A percentile compares a stretch with the other conserved stretches of the same genome.
Conservation (phyloP, 2,329 filamentous ascomycete genomes). For the Fonsecaea multimorphosa region DNA sequence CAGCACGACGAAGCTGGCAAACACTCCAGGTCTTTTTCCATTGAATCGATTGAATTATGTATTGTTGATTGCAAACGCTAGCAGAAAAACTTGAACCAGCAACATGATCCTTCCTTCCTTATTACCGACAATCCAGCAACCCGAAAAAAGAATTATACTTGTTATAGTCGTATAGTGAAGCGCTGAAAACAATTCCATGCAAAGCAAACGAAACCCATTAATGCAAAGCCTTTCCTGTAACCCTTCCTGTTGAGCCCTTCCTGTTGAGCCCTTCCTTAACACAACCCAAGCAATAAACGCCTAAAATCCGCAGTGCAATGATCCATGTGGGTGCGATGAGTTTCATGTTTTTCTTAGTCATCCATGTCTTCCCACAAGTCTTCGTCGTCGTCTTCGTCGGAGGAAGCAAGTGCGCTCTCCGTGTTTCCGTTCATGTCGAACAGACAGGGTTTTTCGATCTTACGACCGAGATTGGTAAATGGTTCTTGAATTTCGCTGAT, state of each 20-base stretch:
- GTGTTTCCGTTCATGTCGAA: slow-evolving; percentile 22
- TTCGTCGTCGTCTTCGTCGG: slow-evolving; percentile 32
- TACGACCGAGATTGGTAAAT: slow-evolving; percentile 8
- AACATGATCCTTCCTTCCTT: slow-evolving; percentile 1
- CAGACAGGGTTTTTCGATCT: slow-evolving; percentile 28
- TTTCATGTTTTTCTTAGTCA: no score
- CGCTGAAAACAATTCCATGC: not conserved
- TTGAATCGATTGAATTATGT: not conserved
- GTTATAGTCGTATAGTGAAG: not conserved
- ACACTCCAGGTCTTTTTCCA: not conserved
- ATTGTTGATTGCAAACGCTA: slow-evolving; percentile 1
- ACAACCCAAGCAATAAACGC: not conserved
- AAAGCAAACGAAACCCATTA: no score
- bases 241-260: no score
- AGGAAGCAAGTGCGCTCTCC: slow-evolving; percentile 35
- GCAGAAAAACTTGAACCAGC: not conserved
- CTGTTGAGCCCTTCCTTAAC: not conserved
- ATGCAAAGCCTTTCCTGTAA: no score
- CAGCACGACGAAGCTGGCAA: not conserved
- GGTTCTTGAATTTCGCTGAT: slow-evolving; percentile 30
- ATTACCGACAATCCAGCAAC: not conserved
- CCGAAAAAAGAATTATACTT: slow-evolving; percentile 6
- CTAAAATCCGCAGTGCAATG: not conserved
- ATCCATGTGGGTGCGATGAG: no score
- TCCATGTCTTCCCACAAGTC: slow-evolving; percentile 34